Evolutionary conservation across 2,329 filamentous ascomycete species (phyloP), one percentile per base, ranked within the genome.

Genomic region (Sarocladium brachiariae): DNA sequence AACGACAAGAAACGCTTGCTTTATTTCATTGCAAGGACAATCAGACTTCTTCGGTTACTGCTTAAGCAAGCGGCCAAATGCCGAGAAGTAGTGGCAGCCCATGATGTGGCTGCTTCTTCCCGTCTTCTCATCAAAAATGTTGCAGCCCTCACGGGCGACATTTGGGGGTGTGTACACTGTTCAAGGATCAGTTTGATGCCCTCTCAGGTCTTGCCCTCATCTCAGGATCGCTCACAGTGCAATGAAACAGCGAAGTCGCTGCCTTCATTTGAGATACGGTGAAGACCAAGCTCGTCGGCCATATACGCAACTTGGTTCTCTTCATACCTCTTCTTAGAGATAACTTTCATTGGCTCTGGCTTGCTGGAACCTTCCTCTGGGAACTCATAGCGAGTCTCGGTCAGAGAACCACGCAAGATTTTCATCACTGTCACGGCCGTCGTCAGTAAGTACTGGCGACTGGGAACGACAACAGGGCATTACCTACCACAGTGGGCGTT

Each of bases 261-360:
- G 45, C 87, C 82, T 23, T 80, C 79, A 66, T 96, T 96, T 57
- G 79, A 81, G 53, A 96, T 85, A 50, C 84, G 82, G 69, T 96
- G 91, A 37, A 96, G 74, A 18, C 91, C 91, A 24, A 96, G 81
- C 70, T 89, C 81, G 65, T 96, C 91, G 34, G 88, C 87, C 84
- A 96, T 96, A 67, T 96, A 96, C 8, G 89, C 85, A 34, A 95
- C 89, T 55, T 86, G 73, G 56, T 92, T 85, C 62, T 84, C 75
- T 47, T 74, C 70, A 61, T 89, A 87, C 37, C 75, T 77, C 34
- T 79, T 87, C 61, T 88, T 79, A 39, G 80, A 83, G 56, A 83
- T 84, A 52, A 87, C 67, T 53, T 72, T 63, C 67, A 87, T 83
- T 47, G 31, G 10, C 19, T 47, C 25, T 19, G 19, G 24, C 13